Evolutionary conservation across 371 early-diverging fungal genomes (phyloP).

Genomic region (Actinomortierella wolfii): DNA sequence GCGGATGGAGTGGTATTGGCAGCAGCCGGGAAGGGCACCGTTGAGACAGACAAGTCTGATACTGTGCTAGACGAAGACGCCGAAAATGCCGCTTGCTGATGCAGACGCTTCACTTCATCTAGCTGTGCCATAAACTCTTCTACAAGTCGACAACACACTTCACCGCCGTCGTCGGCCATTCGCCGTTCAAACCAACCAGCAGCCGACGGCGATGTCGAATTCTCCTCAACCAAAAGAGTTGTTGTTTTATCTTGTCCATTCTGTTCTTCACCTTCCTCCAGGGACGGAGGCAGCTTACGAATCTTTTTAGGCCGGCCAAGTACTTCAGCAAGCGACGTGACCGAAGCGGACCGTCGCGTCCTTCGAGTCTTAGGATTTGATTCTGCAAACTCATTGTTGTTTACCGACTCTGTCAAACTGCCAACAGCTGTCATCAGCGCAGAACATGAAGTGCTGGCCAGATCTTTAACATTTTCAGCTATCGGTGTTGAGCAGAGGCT

Average conservation of each 20-base stretch:
- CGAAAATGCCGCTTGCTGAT: too few species aligned
- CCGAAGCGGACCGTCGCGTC: conserved; percentile 13
- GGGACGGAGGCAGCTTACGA: conserved; percentile 4
- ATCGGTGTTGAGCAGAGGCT: not conserved
- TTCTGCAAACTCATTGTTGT: conserved; percentile 1
- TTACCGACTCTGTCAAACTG: not conserved
- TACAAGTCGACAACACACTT: conserved; percentile 53
- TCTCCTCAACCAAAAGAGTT: not conserved
- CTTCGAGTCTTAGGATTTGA: not conserved
- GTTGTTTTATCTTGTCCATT: not conserved
- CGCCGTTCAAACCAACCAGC: conserved; percentile 23
- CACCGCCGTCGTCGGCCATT: conserved; percentile 62
- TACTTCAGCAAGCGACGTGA: conserved; percentile 13
- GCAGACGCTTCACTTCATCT: conserved; percentile 10
- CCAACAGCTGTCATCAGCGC: not conserved
- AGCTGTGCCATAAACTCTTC: conserved; percentile 55
- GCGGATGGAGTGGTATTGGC: too few species aligned
- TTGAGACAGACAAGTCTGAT: too few species aligned
- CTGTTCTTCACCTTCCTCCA: conserved; percentile 1
- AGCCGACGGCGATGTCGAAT: not conserved
- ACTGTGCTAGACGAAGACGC: too few species aligned
- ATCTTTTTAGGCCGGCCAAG: conserved; percentile 15
- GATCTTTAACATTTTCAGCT: too few species aligned
- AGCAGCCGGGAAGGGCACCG: too few species aligned
- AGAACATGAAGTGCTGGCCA: not conserved